Conservation (phyloP, 2,329 filamentous ascomycete species). For the Penicillium sp. region DNA sequence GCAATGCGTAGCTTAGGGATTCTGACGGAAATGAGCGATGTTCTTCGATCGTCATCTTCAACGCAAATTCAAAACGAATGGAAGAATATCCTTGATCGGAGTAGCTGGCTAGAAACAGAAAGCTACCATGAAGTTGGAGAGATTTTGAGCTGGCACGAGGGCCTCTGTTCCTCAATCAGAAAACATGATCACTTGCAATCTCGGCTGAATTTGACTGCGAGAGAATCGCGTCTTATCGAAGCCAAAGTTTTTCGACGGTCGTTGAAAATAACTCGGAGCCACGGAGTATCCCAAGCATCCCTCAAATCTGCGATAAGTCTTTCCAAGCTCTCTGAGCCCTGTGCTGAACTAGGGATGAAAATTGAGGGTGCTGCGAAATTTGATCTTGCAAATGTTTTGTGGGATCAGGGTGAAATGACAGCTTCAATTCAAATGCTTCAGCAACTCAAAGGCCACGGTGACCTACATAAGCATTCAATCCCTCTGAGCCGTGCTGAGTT, state of each 20-base stretch:
- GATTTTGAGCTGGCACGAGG: conserved; percentile 81
- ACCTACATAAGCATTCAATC: conserved; percentile 71
- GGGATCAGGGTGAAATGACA: conserved; percentile 90
- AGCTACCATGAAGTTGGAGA: conserved; percentile 70
- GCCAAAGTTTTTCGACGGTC: conserved; percentile 76
- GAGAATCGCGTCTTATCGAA: conserved; percentile 71
- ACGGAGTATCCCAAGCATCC: conserved; percentile 83
- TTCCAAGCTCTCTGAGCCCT: conserved; percentile 74
- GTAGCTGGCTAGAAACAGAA: conserved; percentile 80
- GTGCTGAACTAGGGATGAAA: conserved; percentile 70
- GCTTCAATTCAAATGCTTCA: conserved; percentile 89
- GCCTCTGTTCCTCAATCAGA: conserved; percentile 77
- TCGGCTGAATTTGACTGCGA: conserved; percentile 63
- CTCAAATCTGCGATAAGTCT: conserved; percentile 83
- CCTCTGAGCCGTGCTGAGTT: conserved; percentile 75
- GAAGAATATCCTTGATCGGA: conserved; percentile 65
- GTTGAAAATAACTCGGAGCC: conserved; percentile 75
- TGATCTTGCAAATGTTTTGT: conserved; percentile 86
- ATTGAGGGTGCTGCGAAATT: conserved; percentile 77
- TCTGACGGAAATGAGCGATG: conserved; percentile 79
- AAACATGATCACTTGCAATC: conserved; percentile 68
- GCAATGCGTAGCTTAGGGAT: conserved; percentile 70
- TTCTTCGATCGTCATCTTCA: conserved; percentile 65
- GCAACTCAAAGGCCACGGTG: conserved; percentile 65
- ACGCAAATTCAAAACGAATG: conserved; percentile 67